Base-by-base conservation (phyloP, 1,284 basidiomycete species). In the Microbotryomycetes sp. region DNA sequence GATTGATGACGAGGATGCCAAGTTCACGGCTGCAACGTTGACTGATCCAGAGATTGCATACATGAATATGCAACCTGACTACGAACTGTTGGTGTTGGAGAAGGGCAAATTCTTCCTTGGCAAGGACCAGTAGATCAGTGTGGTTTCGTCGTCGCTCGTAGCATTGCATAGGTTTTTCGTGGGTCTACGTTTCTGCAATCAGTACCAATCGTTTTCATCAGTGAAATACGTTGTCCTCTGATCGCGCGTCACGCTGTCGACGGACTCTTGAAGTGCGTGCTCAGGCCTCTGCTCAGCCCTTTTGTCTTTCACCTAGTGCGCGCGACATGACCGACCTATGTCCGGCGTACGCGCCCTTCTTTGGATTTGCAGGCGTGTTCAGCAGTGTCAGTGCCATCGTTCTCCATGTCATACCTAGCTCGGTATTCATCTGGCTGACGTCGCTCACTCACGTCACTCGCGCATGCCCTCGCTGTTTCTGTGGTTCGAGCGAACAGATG, bases 401-500 rank as follows among this genome's bases (percentile, higher is more conserved):
- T 42, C 25, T 4, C n/a, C 23, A 1, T 23, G 4, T 3, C n/a
- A 26, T 9, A 45, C 25, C 7, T 5, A 7, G 32, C 26, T 29
- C 4, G 19, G 7, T 31, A 2, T 7, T 16, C 12, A 15, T 15
- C 19, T 9, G 19, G 16, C 29, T 54, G 16, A 22, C 29, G 14
- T 14, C 31, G 47, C 47, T 49, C 23, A 49, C 47, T 28, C 23
- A 14, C 4, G 5, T 19, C 23, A 22, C 23, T 15, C 23, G 14
- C 47, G 47, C 47, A 22, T 49, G 12, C 47, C 19, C 47, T 14
- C n/a, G 12, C n/a, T 9, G 22, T 59, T 68, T 54, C 49, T 62
- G 1, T 55, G 28, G 14, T 48, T 78, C 62, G 47, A 16, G 26
- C 26, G 48, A 54, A 51, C 71, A 90, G 89, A 91, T 91, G 87